Percentiles rank a stretch among this genome's conserved stretches.
These are phyloP conservation scores for Metschnikowia continentalis DNA, from an alignment of 805 yeast species.

Conservation along the genomic window DNA sequence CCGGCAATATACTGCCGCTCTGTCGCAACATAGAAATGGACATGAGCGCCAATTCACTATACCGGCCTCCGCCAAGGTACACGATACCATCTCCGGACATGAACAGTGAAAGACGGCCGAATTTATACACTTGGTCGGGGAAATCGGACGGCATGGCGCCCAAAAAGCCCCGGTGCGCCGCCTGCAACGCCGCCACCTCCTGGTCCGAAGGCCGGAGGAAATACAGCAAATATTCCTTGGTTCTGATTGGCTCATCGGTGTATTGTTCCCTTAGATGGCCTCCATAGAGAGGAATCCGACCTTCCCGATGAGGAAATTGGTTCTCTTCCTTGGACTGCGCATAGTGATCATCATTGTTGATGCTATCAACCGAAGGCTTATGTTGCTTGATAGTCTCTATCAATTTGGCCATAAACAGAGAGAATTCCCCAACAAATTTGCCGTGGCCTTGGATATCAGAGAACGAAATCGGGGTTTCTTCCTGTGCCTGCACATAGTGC, in stretches of 20 bases:
- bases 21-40: slow-evolving; percentile 32
- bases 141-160: slow-evolving; percentile 20
- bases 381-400: slow-evolving; percentile 17
- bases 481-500: background rate
- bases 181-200: slow-evolving; percentile 19
- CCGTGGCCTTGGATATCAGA: background rate
- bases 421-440: slow-evolving; percentile 17
- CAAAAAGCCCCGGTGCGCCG: slow-evolving; percentile 22
- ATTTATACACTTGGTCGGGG: slow-evolving; percentile 21
- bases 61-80: slow-evolving; percentile 36
- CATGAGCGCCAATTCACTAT: slow-evolving; percentile 32
- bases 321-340: slow-evolving; percentile 16
- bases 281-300: slow-evolving; percentile 29
- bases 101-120: slow-evolving; percentile 17
- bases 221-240: slow-evolving; percentile 21
- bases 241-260: slow-evolving; percentile 26
- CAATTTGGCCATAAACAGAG: slow-evolving; percentile 20
- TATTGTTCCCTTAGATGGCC: slow-evolving; percentile 34
- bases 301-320: slow-evolving; percentile 19
- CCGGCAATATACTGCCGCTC: slow-evolving; percentile 32
- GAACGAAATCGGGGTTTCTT: background rate
- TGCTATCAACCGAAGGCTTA: slow-evolving; percentile 19
- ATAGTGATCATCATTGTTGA: slow-evolving; percentile 30
- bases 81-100: slow-evolving; percentile 40
- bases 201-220: slow-evolving; percentile 19